phyloP scores from a whole-genome alignment of 305 asterid species.

The Solanum hybrid region DNA sequence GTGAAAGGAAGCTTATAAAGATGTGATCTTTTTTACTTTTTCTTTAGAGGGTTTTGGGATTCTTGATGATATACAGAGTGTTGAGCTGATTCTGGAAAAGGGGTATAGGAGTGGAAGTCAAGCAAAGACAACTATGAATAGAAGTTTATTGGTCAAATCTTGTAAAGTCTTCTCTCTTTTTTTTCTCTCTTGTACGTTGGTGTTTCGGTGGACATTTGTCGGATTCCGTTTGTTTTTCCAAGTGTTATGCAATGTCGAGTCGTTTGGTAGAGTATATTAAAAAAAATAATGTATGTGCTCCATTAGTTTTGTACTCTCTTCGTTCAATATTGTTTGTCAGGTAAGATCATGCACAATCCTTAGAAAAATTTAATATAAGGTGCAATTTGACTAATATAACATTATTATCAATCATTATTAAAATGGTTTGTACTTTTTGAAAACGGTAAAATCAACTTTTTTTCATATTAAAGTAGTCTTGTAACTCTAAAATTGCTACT shows the following conservation, averaged over 20 bases:
- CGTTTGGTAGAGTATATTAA: too few species aligned
- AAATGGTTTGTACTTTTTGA: too few species aligned
- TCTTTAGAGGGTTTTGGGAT: not conserved
- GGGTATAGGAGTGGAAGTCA: not conserved
- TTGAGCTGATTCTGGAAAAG: not conserved
- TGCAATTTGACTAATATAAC: too few species aligned
- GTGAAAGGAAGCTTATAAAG: not conserved
- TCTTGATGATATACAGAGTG: not conserved
- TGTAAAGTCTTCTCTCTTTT: not conserved
- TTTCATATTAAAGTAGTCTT: too few species aligned
- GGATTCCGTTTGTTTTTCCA: not conserved
- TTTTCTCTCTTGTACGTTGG: not conserved
- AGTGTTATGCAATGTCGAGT: not conserved
- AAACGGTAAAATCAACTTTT: too few species aligned
- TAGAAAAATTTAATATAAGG: too few species aligned
- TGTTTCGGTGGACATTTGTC: not conserved
- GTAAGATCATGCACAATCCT: too few species aligned
- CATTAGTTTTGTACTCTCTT: too few species aligned
- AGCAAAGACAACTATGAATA: not conserved
- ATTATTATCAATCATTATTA: too few species aligned
- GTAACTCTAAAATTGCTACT: too few species aligned
- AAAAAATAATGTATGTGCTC: too few species aligned
- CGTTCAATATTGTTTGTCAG: too few species aligned
- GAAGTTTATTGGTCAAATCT: not conserved
- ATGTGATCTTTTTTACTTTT: not conserved